These are phyloP conservation scores for Tetradesmus lagerheimii DNA, from an alignment of 139 green algal genomes.

Conservation along the genomic window DNA sequence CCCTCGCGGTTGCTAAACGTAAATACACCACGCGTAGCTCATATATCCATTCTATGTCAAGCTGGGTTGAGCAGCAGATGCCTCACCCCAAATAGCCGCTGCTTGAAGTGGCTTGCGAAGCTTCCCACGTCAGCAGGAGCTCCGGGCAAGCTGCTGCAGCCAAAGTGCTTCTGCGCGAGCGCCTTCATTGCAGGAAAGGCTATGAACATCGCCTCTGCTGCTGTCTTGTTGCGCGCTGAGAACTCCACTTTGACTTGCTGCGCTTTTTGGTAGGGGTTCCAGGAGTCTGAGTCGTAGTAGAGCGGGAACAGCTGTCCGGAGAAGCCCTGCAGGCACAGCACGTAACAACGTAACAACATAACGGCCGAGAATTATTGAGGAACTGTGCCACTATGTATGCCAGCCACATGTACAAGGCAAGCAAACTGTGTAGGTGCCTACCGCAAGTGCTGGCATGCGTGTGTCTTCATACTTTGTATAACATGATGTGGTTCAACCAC, in stretches of 20 bases:
- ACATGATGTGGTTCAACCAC: no score
- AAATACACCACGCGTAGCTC: no score
- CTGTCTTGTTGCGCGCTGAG: not conserved
- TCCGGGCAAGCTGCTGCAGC: constrained; percentile 21
- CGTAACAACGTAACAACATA: not conserved
- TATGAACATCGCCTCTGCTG: constrained; percentile 31
- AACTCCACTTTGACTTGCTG: constrained; percentile 31
- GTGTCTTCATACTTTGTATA: no score
- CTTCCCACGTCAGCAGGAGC: constrained; percentile 37
- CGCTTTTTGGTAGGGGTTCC: constrained; percentile 38
- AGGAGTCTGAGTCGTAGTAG: constrained; percentile 37
- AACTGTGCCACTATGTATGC: no score
- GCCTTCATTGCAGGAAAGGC: constrained; percentile 21
- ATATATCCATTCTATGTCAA: no score
- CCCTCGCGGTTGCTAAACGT: no score
- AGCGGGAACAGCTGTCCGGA: constrained; percentile 33
- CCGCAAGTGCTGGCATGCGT: no score
- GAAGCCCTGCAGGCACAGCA: constrained; percentile 24
- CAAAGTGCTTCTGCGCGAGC: constrained; percentile 22
- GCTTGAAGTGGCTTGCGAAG: constrained; percentile 37
- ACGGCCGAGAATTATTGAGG: no score
- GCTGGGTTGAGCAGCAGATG: not conserved
- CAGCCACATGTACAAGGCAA: no score
- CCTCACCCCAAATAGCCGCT: constrained; percentile 33
- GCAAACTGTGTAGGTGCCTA: no score